Conservation (phyloP, 2,329 filamentous ascomycete genomes). For the Amauroascus niger region DNA sequence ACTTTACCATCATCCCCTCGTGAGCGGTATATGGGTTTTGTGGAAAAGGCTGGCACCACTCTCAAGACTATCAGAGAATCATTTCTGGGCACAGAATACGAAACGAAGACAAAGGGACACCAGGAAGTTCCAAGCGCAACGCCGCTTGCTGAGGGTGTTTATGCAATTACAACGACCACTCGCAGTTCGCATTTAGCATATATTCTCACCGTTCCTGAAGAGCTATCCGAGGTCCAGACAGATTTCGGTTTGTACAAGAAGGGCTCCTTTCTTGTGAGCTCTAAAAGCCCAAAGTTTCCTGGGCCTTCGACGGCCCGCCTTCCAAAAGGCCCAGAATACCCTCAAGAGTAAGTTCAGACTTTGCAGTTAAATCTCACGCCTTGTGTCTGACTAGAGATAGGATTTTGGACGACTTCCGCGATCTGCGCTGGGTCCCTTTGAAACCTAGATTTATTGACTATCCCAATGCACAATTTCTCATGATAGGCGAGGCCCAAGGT, state of each 20-base stretch:
- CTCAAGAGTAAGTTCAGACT: conserved; percentile 51
- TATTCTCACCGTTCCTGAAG: conserved; percentile 61
- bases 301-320: conserved; percentile 56
- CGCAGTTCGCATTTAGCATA: conserved; percentile 70
- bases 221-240: conserved; percentile 61
- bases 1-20: conserved; percentile 57
- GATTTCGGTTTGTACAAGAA: conserved; percentile 61
- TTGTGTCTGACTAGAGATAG: conserved; percentile 30
- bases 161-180: conserved; percentile 64
- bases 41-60: conserved; percentile 60
- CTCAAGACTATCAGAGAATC: conserved; percentile 62
- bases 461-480: conserved; percentile 62
- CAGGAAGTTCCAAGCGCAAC: conserved; percentile 59
- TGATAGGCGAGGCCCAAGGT: conserved; percentile 54
- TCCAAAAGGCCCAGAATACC: conserved; percentile 57
- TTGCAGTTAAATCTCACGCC: neutral
- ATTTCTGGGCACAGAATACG: conserved; percentile 60
- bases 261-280: conserved; percentile 68
- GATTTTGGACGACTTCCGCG: conserved; percentile 60
- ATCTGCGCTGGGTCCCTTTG: conserved; percentile 63
- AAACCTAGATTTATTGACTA: conserved; percentile 66
- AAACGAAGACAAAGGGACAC: conserved; percentile 64
- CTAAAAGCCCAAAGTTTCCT: conserved; percentile 66
- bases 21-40: conserved; percentile 71
- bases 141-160: conserved; percentile 75